Evolutionary conservation across 2,329 filamentous ascomycete genomes (phyloP), one percentile per base, ranked within the genome.

Genomic region (Calonectria honghensis): DNA sequence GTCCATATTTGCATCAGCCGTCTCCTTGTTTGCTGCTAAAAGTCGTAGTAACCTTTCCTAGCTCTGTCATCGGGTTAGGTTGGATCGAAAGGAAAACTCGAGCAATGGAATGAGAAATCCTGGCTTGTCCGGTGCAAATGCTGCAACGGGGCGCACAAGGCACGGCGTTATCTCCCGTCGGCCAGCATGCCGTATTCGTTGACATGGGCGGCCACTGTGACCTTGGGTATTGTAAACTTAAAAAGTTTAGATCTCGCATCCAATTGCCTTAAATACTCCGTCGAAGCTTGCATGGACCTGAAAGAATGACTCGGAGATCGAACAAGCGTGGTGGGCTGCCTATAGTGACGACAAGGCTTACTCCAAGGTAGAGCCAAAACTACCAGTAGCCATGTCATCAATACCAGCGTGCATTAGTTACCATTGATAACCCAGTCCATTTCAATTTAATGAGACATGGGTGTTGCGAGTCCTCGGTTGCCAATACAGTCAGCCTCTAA

Each of bases 401-500:
- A 48, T 35, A 5, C 32, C 32, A 16, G 13, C 20, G 7, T 61
- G 54, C 54, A 35, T 18, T 27, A 39, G 54, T 32, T 54, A 32
- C 51, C 51, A 35, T 32, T 5, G 27, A 61, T n/a, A 35, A 35
- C 31, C 31, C 4, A 13, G 10, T 10, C 18, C 6, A 11, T 24
- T 48, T 59, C n/a, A 20, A 24, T 32, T n/a, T 57, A 18, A 24
- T 57, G 29, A 35, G 18, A 18, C 31, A 35, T 59, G 32, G 1
- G 20, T 37, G 54, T 7, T 54, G 35, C 32, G 54, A 61, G 32
- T n/a, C 6, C 57, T 29, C 27, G 14, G 16, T 31, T 54, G 51
- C 10, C 11, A 13, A 61, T 61, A 35, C 57, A 41, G 57, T 61
- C 57, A 61, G 57, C 57, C 9, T 61, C n/a, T 16, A 10, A 13